Base-by-base conservation (phyloP, 1,139 yeast genomes). In the Yamadazyma mexicana region DNA sequence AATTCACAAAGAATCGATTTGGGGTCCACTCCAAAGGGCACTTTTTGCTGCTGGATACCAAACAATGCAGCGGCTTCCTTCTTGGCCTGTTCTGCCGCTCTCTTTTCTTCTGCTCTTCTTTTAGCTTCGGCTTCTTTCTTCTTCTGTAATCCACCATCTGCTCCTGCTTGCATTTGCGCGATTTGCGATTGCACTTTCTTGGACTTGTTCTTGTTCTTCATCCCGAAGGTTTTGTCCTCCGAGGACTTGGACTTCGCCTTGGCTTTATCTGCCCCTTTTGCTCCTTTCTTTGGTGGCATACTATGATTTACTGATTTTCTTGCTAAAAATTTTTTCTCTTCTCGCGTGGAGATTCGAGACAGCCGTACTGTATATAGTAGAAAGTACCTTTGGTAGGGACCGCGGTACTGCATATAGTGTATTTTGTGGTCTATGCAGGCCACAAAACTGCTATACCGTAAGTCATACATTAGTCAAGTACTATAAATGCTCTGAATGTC, bases 21-120 rank as follows among this genome's bases (percentile, higher is more conserved):
- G 40, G 99, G 98, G 66, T 94, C 98, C 45, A 89, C 97, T 38
- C 98, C 98, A 58, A 92, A 91, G 35, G 97, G 96, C 24, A 92
- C 91, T 59, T 88, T 88, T 61, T 88, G 98, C 38, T 73, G 77
- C 40, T 78, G 85, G 39, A 87, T 72, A 34, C 83, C 86, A 54
- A 88, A 78, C 38, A 91, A 65, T 25, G 85, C 84, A 9, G 88
- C 83, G 4, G 96, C 92, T 57, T 91, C 98, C 39, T 77, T 80
- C 59, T 86, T 87, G 37, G 95, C 96, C 33, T 77, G 83, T 49
- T 91, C 98, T 2, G 89, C 86, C 5, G 96, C 95, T 60, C 84
- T 87, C 75, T 86, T 89, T 62, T 89, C 98, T 28, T 87, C 95
- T 7, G 85, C 83, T 50, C 74, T 77, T 51, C 82, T 73, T 56